Percentiles rank a stretch among this genome's conserved stretches.
Evolutionary conservation across 257 asterid species (phyloP).

Genomic region (Dorcoceras hygrometricum): DNA sequence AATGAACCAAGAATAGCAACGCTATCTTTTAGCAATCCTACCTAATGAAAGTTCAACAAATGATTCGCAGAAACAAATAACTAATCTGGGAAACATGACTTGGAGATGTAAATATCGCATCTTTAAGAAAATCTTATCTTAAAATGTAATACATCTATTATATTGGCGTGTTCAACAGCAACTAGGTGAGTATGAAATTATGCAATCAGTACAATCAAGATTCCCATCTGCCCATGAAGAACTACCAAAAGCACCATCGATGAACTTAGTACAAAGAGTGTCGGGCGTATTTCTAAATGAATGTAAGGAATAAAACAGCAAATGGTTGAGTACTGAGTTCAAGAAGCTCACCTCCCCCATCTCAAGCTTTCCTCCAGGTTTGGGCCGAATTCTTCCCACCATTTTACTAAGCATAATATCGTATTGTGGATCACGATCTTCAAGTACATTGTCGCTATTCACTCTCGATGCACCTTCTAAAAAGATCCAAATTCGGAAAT

Average conservation of each 20-base stretch:
- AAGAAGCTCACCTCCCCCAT: constrained; percentile 86
- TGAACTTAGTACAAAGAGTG: background rate
- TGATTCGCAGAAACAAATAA: background rate
- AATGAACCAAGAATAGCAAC: background rate
- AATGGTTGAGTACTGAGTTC: constrained; percentile 1
- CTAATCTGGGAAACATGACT: background rate
- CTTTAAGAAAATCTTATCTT: background rate
- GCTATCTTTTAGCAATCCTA: background rate
- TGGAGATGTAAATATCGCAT: background rate
- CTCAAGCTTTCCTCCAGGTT: constrained; percentile 91
- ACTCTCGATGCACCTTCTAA: constrained; percentile 40
- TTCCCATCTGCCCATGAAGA: background rate
- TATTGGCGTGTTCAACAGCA: background rate
- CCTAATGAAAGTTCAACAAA: background rate
- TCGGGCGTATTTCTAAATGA: background rate
- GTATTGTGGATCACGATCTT: constrained; percentile 68
- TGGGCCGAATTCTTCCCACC: constrained; percentile 80
- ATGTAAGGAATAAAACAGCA: constrained; percentile 1
- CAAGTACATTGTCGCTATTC: constrained; percentile 50
- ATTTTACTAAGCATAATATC: constrained; percentile 84
- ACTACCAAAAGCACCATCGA: background rate
- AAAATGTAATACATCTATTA: background rate
- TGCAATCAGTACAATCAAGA: background rate
- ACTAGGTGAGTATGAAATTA: background rate
- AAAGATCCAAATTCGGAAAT: constrained; percentile 12